phyloP scores from a whole-genome alignment of 2,329 filamentous ascomycete genomes.

The Mollisia scopiformis region DNA sequence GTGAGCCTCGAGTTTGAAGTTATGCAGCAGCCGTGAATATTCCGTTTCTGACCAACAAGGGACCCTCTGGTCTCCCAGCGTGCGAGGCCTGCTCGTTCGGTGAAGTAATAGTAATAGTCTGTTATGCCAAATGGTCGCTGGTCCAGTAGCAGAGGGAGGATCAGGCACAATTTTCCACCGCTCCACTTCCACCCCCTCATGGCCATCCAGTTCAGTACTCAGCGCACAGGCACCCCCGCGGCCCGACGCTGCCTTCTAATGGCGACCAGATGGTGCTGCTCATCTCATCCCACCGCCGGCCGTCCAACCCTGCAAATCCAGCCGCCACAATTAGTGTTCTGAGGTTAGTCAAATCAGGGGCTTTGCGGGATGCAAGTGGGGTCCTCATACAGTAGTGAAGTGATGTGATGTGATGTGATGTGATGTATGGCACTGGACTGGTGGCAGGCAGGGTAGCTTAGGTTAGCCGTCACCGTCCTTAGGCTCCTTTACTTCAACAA shows the following conservation, averaged over 20 bases:
- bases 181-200: background rate
- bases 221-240: background rate
- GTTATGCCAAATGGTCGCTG: background rate
- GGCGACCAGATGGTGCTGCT: background rate
- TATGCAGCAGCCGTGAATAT: constrained; percentile 7
- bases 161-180: constrained; percentile 3
- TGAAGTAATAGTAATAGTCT: background rate
- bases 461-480: no score
- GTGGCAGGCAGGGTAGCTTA: no score
- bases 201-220: background rate
- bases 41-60: background rate
- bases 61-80: no score
- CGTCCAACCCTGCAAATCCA: no score
- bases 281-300: constrained; percentile 4
- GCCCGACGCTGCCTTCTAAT: background rate
- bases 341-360: no score
- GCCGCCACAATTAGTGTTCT: constrained; percentile 3
- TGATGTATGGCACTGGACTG: no score
- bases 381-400: no score
- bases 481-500: constrained; percentile 15
- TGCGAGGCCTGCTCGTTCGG: background rate
- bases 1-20: constrained; percentile 5
- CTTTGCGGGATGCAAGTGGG: constrained; percentile 11
- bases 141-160: constrained; percentile 3
- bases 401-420: no score